These are phyloP conservation scores for Citrus maxima DNA, from an alignment of 345 rosid genomes.

Conservation along the genomic window DNA sequence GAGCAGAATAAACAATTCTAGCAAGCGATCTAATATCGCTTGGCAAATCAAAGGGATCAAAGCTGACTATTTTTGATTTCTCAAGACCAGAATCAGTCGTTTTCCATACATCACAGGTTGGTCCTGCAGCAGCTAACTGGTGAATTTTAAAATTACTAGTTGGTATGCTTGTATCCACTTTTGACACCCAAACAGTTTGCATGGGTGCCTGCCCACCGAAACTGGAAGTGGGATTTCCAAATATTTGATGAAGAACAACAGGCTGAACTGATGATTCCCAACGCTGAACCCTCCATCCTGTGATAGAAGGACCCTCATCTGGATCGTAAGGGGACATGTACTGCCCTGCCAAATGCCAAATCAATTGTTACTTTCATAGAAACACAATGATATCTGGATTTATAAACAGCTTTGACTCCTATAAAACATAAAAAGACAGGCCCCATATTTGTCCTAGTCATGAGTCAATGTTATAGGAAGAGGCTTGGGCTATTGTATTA, in stretches of 20 bases:
- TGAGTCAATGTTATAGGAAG: not conserved
- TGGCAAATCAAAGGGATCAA: slow-evolving; percentile 98
- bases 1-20: slow-evolving; percentile 95
- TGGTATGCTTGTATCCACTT: slow-evolving; percentile 95
- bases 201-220: slow-evolving; percentile 95
- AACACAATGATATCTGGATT: not conserved
- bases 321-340: slow-evolving; percentile 99
- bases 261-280: slow-evolving; percentile 99
- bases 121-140: slow-evolving; percentile 51
- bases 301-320: slow-evolving; percentile 99
- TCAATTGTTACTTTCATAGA: slow-evolving; percentile 1
- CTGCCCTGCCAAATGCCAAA: slow-evolving; percentile 59
- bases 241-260: slow-evolving; percentile 95
- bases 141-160: slow-evolving; percentile 74
- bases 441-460: not conserved
- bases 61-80: slow-evolving; percentile 64
- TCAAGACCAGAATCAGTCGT: slow-evolving; percentile 49
- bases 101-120: slow-evolving; percentile 49
- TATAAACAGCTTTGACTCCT: not conserved
- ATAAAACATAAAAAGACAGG: not conserved
- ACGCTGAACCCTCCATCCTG: slow-evolving; percentile 99
- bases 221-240: slow-evolving; percentile 90
- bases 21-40: slow-evolving; percentile 95
- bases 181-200: slow-evolving; percentile 96
- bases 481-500: not conserved